A percentile compares a stretch with the other conserved stretches of the same genome.
Evolutionary conservation across 441 rosid species (phyloP).

Genomic region (Adansonia rubrostipa): DNA sequence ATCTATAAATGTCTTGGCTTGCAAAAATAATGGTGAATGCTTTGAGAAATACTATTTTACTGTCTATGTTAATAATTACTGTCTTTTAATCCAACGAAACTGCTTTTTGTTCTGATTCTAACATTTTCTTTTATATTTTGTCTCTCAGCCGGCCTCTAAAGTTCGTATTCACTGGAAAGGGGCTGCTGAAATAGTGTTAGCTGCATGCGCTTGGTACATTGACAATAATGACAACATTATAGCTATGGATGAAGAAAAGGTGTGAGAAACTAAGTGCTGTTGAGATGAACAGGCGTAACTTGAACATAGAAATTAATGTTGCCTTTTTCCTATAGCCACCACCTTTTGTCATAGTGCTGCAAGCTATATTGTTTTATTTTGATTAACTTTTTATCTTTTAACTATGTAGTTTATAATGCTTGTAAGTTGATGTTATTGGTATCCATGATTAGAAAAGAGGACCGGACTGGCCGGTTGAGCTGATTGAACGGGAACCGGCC

Average conservation of each 20-base stretch:
- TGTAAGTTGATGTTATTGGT: neutral
- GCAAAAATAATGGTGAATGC: neutral
- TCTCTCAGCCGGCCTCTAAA: constrained; percentile 71
- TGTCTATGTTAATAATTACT: neutral
- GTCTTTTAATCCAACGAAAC: neutral
- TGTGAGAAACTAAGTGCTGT: constrained; percentile 30
- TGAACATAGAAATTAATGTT: no score
- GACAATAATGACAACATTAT: constrained; percentile 42
- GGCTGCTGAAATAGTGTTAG: constrained; percentile 93
- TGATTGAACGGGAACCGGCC: no score
- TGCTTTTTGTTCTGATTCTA: neutral
- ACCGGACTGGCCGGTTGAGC: no score
- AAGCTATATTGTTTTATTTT: neutral
- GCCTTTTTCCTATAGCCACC: neutral
- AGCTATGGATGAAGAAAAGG: constrained; percentile 72
- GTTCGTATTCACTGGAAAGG: constrained; percentile 97
- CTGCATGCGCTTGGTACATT: constrained; percentile 65
- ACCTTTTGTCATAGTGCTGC: neutral
- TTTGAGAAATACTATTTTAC: neutral
- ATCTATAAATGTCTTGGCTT: constrained; percentile 2
- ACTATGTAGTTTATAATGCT: neutral
- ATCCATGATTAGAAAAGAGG: no score
- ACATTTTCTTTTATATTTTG: constrained; percentile 19
- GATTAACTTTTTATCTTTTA: neutral
- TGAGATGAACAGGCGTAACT: neutral